Percentiles rank a stretch among this genome's conserved stretches.
phyloP scores from a whole-genome alignment of 139 green algal genomes.

The Mesotaenium endlicherianum region DNA sequence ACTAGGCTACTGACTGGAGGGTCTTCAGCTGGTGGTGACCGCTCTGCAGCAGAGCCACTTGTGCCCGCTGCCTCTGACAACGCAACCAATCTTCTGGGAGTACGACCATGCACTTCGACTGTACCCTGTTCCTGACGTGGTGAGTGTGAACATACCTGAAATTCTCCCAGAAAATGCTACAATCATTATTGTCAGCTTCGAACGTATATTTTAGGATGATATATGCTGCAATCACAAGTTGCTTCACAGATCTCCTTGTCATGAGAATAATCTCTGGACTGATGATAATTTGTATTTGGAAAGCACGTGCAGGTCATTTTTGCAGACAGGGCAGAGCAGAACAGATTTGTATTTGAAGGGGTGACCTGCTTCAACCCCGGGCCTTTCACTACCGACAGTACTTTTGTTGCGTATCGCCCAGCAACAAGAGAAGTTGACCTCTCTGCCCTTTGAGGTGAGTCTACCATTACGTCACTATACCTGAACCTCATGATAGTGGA shows the following conservation, averaged over 20 bases:
- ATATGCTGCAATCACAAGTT: conserved; percentile 7
- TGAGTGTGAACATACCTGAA: too few species aligned
- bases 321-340: conserved; percentile 27
- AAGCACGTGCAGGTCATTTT: conserved; percentile 21
- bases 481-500: not conserved
- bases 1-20: too few species aligned
- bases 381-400: conserved; percentile 31
- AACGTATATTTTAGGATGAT: too few species aligned
- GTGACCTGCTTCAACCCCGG: conserved; percentile 33
- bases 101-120: conserved; percentile 77
- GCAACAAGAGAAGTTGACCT: conserved; percentile 20
- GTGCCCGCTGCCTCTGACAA: conserved; percentile 79
- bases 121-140: conserved; percentile 78
- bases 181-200: too few species aligned
- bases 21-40: conserved; percentile 72
- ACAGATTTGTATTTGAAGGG: conserved; percentile 14
- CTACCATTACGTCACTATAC: not conserved
- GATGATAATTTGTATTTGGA: not conserved
- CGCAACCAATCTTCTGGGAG: conserved; percentile 78
- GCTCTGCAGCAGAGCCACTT: conserved; percentile 89
- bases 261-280: not conserved
- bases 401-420: conserved; percentile 30
- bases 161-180: too few species aligned
- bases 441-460: conserved; percentile 1
- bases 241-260: not conserved